phyloP scores from a whole-genome alignment of 495 filamentous ascomycete species.

The Astrothelium macrocarpum region DNA sequence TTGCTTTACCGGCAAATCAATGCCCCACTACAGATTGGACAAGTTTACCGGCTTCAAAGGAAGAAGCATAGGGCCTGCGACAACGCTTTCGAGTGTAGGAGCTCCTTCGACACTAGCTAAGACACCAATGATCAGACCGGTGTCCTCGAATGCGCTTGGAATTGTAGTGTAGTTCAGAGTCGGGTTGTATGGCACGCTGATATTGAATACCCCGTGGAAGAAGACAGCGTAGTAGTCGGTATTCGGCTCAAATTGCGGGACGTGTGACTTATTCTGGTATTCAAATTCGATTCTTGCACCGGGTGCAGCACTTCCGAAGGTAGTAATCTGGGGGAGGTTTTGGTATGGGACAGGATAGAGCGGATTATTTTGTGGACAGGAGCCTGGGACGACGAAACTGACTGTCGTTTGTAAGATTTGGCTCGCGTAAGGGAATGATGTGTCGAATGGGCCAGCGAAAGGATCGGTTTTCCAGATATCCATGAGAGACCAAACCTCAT shows the following conservation, averaged over 20 bases:
- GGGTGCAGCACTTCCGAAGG: constrained; percentile 34
- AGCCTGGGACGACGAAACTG: constrained; percentile 38
- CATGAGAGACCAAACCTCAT: constrained; percentile 43
- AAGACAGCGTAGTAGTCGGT: constrained; percentile 44
- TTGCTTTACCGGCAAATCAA: too few species aligned
- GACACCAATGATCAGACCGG: constrained; percentile 39
- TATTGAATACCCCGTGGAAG: constrained; percentile 39
- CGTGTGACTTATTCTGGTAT: constrained; percentile 33
- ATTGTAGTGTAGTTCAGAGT: constrained; percentile 34
- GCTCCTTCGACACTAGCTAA: constrained; percentile 39
- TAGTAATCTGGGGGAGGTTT: constrained; percentile 31
- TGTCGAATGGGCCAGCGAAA: constrained; percentile 43
- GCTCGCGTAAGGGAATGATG: constrained; percentile 45
- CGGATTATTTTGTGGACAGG: constrained; percentile 42
- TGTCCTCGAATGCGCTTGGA: constrained; percentile 39
- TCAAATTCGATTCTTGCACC: constrained; percentile 36
- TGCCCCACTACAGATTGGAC: too few species aligned
- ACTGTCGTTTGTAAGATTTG: constrained; percentile 45
- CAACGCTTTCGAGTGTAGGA: constrained; percentile 38
- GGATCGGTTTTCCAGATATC: constrained; percentile 42
- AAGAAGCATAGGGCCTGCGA: constrained; percentile 35
- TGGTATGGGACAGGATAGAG: constrained; percentile 40
- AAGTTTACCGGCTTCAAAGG: constrained; percentile 31
- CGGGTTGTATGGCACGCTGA: constrained; percentile 39
- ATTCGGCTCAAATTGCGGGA: constrained; percentile 32